phyloP scores from a whole-genome alignment of 116 monocot genomes.

The Posidonia oceanica region DNA sequence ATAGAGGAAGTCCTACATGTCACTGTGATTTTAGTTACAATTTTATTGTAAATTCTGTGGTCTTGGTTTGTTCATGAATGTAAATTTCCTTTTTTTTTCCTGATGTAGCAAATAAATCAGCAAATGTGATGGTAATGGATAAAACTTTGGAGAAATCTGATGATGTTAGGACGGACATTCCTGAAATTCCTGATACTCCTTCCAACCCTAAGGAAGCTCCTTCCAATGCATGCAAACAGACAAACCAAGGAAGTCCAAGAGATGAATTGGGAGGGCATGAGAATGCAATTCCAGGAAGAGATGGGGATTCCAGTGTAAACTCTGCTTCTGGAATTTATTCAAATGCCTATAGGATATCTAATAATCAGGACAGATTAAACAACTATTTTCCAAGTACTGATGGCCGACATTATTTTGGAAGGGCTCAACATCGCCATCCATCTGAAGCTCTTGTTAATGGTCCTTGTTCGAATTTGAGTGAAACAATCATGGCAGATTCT shows the following conservation, averaged over 20 bases:
- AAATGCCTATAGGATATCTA: conserved; percentile 2
- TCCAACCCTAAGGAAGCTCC: background rate
- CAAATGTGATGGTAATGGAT: conserved; percentile 5
- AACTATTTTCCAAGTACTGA: background rate
- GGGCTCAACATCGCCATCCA: conserved; percentile 5
- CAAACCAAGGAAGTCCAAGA: background rate
- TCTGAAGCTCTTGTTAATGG: conserved; percentile 13
- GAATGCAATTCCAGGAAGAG: conserved; percentile 4
- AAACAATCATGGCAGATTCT: conserved; percentile 1
- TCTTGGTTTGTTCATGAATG: background rate
- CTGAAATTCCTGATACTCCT: background rate
- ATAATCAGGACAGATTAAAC: conserved; percentile 13
- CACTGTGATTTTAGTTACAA: background rate
- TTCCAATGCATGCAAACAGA: conserved; percentile 3
- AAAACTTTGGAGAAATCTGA: conserved; percentile 8
- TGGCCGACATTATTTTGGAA: background rate
- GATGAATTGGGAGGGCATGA: background rate
- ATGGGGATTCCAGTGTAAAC: background rate
- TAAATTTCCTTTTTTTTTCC: background rate
- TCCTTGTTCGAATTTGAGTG: conserved; percentile 6
- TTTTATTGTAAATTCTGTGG: background rate
- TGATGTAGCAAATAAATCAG: conserved; percentile 8
- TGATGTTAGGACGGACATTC: conserved; percentile 4
- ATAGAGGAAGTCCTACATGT: too few relatives aligned
- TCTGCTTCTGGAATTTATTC: conserved; percentile 8